phyloP scores from a whole-genome alignment of 306 rosid species.

The Calophaca sinica region DNA sequence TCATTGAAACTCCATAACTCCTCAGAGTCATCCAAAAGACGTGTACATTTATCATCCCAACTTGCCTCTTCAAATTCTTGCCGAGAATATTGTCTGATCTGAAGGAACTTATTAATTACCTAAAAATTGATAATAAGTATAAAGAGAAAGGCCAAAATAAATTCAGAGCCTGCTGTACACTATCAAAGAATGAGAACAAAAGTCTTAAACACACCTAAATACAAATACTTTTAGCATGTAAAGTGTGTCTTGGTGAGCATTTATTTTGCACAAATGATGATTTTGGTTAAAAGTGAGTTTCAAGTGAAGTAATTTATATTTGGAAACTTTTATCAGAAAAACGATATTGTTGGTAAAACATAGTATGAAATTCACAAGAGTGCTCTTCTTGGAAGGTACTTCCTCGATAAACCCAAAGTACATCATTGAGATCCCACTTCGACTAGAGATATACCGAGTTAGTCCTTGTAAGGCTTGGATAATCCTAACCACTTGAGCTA shows the following conservation, averaged over 20 bases:
- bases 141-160: conserved; percentile 36
- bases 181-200: conserved; percentile 36
- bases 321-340: neutral
- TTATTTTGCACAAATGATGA: too few species aligned
- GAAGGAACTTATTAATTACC: conserved; percentile 80
- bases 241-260: neutral
- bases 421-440: neutral
- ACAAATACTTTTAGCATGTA: conserved; percentile 24
- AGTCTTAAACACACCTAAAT: conserved; percentile 17
- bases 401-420: conserved; percentile 1
- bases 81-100: conserved; percentile 69
- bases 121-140: conserved; percentile 52
- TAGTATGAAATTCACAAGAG: neutral
- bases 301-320: conserved; percentile 3
- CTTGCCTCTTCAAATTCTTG: conserved; percentile 57
- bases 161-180: conserved; percentile 11
- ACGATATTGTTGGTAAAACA: too few species aligned
- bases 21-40: conserved; percentile 80
- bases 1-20: conserved; percentile 88
- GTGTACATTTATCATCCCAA: conserved; percentile 79
- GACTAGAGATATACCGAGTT: neutral
- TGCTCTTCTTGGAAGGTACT: neutral
- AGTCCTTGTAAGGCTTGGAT: neutral
- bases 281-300: too few species aligned
- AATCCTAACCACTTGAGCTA: neutral